phyloP scores from a whole-genome alignment of 139 green algal genomes.

The Chlorella vulgaris region DNA sequence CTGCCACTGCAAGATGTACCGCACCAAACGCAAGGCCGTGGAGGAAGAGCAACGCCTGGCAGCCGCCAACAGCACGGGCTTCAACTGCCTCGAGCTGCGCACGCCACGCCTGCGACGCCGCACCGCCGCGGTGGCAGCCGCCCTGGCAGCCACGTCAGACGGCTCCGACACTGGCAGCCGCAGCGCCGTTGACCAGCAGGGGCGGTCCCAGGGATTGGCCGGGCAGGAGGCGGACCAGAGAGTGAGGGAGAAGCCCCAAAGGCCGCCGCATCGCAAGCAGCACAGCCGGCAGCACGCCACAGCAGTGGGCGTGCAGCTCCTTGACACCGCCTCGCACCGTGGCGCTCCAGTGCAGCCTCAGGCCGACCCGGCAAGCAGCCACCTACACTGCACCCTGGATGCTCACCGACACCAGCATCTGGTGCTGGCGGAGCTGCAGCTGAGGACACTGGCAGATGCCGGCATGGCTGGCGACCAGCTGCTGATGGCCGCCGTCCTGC shows the following conservation, averaged over 20 bases:
- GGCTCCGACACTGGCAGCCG: not conserved
- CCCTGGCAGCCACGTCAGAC: not conserved
- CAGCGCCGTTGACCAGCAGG: not conserved
- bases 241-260: not conserved
- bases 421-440: not conserved
- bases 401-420: not conserved
- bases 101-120: not conserved
- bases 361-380: not conserved
- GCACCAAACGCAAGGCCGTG: not conserved
- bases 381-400: not conserved
- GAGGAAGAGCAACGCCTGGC: not conserved
- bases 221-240: not conserved
- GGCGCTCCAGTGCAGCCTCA: not conserved
- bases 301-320: not conserved
- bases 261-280: no score
- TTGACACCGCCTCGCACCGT: not conserved
- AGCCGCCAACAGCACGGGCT: not conserved
- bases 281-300: not conserved
- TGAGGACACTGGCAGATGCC: not conserved
- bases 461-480: not conserved
- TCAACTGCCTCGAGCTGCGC: not conserved
- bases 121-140: not conserved
- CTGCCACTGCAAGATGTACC: slow-evolving; percentile 10
- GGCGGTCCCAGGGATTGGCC: not conserved
- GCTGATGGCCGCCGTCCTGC: not conserved